Base-by-base conservation (phyloP, 2,329 filamentous ascomycete genomes). In the Verticillium nubilum region DNA sequence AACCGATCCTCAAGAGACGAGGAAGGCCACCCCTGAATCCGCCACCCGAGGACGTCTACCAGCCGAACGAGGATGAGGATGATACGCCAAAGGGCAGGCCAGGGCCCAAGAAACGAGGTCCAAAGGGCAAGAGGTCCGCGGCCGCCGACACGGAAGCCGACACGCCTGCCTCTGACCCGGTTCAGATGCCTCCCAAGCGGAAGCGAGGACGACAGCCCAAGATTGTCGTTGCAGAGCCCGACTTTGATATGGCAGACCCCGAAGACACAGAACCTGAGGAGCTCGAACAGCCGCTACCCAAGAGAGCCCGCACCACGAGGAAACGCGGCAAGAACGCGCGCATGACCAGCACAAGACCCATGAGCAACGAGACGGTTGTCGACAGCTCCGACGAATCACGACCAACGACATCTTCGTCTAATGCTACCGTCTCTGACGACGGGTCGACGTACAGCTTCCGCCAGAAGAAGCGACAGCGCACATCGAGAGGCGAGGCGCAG, bases 351-450 rank as follows among this genome's bases (percentile, higher is more conserved):
- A 27, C 27, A 17, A 50, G 31, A 35, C 54, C 25, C 23, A 47
- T 28, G 23, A 56, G 31, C 54, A 42, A 23, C 17, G 19, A 42
- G 12, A 28, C 42, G 10, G 33, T 28, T 5, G 25, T 61, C 5
- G 62, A 64, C 56, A 61, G 68, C 59, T 75, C 75, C 31, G 79
- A 80, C 33, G 78, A 82, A 26, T 78, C 78, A 6, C 77, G 82
- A 2, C 82, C 82, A 1, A 78, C 76, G 0, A 82, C 82, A 0
- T 77, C 83, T 2, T 81, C 80, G 0, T 85, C 83, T 1, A 82
- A 80, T 6, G 78, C 76, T 10, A 80, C 78, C 7, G 72, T 73
- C 2, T 64, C 62, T 0, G 61, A 64, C 19, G 62, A 58, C 12
- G 62, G 62, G 1, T 64, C 62, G 4, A 61, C 61, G 12, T 64